Base-by-base conservation (phyloP, 805 yeast species). In the Pichia paraexigua region DNA sequence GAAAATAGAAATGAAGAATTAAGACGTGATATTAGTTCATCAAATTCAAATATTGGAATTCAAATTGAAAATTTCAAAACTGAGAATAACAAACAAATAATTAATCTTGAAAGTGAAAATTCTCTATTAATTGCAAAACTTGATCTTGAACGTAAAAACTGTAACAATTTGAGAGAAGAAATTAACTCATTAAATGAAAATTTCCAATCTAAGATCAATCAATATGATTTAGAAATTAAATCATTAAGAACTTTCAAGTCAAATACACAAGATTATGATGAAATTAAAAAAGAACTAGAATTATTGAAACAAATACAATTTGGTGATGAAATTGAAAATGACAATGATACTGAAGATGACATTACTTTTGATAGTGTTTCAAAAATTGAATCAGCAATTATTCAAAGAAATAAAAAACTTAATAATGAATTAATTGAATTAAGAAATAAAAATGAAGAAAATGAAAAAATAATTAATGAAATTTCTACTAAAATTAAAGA, bases 1-100 rank as follows among this genome's bases (percentile, higher is more conserved):
- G 95, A 89, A 63, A 78, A 78, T 55, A 74, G 96, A 53, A 91
- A 89, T 60, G 87, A 86, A 60, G 83, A 83, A 47, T 71, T 90
- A 49, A 77, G 88, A 53, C 73, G 80, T 18, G 85, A 85, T 50
- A 65, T 90, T 48, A 78, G 85, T 42, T 66, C 72, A 44, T 73
- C 80, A 2, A 78, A 78, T 40, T 74, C 77, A 49, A 73, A 65
- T 17, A 69, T 66, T 3, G 73, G 65, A 11, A 68, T 66, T 5
- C 79, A 67, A 56, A 71, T 60, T 61, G 77, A 70, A 57, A 75
- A 63, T 57, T 56, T 76, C 25, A 69, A 69, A 49, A 75, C 74
- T 53, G 69, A 66, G 43, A 72, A 69, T 51, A 70, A 69, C 46
- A 74, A 73, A 55, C 76, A 75, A 59, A 65, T 81, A 20, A 67